Base-by-base conservation (phyloP, 2,329 filamentous ascomycete species). In the Pseudogymnoascus sp. region DNA sequence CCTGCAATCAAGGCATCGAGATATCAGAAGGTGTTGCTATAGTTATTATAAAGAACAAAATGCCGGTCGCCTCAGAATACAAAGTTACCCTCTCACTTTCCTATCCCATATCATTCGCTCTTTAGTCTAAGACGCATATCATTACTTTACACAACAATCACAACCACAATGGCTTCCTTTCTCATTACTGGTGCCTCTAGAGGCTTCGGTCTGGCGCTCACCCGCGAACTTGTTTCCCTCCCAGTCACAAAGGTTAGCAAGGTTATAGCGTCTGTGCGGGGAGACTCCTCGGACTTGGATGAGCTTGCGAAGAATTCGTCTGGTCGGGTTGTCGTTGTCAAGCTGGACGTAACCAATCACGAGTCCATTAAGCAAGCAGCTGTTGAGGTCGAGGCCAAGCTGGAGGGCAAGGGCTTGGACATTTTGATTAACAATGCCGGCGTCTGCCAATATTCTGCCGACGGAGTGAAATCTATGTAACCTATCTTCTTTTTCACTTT, bases 371-470 rank as follows among this genome's bases (percentile, higher is more conserved):
- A 74, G 40, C 62, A 70, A 12, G 78, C 75, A 0, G 74, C 66
- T 0, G 61, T 61, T 0, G 62, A 67, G 12, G 73, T 78, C 3
- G 72, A 77, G 29, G 48, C 60, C 4, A 66, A 67, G 2, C 65
- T 79, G 1, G 65, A 67, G 13, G 76, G 71, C 3, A 72, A 72
- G 9, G 77, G 77, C 0, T 69, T 81, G 0, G 79, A 81, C 64
- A 74, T 79, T 6, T 63, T 81, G 29, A 72, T 79, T 62, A 79
- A 79, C 67, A 79, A 79, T 67, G 77, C 75, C 0, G 78, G 76
- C 0, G 64, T 72, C 10, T 61, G 42, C 45, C 39, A 61, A n/a
- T 58, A 58, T 12, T 58, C 62, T 31, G 21, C 58, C 6, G 61
- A 61, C 1, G 63, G 61, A 5, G 61, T 65, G 12, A 60, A 67